These are phyloP conservation scores for Firmiana major DNA, from an alignment of 345 rosid genomes.

Conservation along the genomic window DNA sequence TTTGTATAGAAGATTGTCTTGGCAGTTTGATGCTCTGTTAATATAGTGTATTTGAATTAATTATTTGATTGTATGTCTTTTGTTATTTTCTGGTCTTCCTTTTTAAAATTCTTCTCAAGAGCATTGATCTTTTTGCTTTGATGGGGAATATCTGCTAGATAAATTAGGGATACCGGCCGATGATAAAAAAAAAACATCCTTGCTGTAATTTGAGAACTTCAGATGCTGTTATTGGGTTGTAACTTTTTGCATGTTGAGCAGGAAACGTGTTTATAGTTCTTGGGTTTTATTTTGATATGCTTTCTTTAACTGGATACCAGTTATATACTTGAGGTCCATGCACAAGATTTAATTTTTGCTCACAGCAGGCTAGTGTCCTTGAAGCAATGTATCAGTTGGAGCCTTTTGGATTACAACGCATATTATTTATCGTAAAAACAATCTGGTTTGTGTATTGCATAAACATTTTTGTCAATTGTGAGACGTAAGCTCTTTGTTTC, in stretches of 20 bases:
- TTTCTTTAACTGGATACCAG: not conserved
- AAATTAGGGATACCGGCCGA: not conserved
- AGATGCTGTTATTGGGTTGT: not conserved
- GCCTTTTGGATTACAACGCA: not conserved
- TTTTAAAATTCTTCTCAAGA: not conserved
- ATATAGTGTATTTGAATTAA: not conserved
- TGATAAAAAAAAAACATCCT: not conserved
- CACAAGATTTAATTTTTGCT: not conserved
- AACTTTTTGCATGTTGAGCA: not conserved
- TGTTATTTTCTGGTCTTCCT: not conserved
- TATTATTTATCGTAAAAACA: not conserved
- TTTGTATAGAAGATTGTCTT: not conserved
- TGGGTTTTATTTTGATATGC: not conserved
- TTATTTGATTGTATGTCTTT: not conserved
- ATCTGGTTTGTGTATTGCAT: not conserved
- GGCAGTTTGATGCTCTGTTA: not conserved
- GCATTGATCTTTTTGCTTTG: not conserved
- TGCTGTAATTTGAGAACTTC: not conserved
- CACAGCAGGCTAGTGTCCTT: not conserved
- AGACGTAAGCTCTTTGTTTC: not conserved
- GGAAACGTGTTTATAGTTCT: not conserved
- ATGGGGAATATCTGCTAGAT: not conserved
- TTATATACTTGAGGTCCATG: not conserved
- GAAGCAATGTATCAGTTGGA: not conserved
- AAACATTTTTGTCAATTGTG: not conserved